These are phyloP conservation scores for Vishniacozyma victoriae DNA, from an alignment of 768 basidiomycete species.

Conservation along the genomic window DNA sequence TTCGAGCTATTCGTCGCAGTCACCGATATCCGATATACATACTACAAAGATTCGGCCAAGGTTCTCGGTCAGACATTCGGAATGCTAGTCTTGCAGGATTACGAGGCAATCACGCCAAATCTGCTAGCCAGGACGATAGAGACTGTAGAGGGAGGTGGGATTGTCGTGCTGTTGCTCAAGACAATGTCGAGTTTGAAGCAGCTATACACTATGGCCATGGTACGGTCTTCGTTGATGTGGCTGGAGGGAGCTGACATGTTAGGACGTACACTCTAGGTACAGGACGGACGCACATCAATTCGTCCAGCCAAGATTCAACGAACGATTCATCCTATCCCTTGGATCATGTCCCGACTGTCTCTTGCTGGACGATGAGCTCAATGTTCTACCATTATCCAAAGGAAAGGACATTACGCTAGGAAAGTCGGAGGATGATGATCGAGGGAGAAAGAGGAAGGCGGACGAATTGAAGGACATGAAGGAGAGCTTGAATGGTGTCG, in stretches of 20 bases:
- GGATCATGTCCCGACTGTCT: conserved; percentile 88
- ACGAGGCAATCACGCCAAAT: conserved; percentile 97
- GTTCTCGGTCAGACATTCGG: conserved; percentile 96
- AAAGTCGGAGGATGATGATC: conserved; percentile 50
- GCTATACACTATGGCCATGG: conserved; percentile 84
- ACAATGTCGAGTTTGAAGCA: conserved; percentile 91
- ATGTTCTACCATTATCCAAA: conserved; percentile 89
- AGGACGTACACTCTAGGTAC: conserved; percentile 96
- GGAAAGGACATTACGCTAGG: conserved; percentile 84
- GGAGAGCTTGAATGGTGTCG: conserved; percentile 69
- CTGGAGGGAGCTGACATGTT: conserved; percentile 2
- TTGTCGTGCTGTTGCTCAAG: conserved; percentile 79
- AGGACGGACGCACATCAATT: conserved; percentile 79
- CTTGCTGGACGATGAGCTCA: conserved; percentile 93
- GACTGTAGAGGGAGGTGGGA: conserved; percentile 86
- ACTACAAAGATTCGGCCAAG: conserved; percentile 96
- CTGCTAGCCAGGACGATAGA: conserved; percentile 93
- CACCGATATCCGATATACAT: conserved; percentile 97
- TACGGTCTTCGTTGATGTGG: conserved; percentile 25
- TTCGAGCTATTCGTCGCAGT: conserved; percentile 98
- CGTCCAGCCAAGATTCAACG: conserved; percentile 80
- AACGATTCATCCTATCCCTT: conserved; percentile 95
- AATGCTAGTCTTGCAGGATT: conserved; percentile 94
- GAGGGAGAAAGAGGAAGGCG: conserved; percentile 54
- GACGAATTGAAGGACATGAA: conserved; percentile 71